Percentiles rank a stretch among this genome's conserved stretches.
Evolutionary conservation across 2,329 filamentous ascomycete species (phyloP).

Genomic region (Aspergillus tanneri): DNA sequence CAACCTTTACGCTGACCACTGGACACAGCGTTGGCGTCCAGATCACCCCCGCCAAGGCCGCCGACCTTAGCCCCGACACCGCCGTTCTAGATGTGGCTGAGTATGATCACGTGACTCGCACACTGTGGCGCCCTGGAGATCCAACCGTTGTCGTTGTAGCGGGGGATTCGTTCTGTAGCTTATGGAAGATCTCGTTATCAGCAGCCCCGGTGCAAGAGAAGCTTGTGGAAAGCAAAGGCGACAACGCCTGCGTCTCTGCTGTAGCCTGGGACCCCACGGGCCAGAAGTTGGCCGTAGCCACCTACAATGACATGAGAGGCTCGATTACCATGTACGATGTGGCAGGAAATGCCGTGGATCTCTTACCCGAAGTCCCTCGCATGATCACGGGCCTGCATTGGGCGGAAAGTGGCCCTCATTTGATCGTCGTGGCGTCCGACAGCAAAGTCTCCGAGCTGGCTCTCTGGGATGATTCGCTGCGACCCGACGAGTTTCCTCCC

Average conservation of each 20-base stretch:
- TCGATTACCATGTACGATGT: slow-evolving; percentile 47
- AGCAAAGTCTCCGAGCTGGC: slow-evolving; percentile 42
- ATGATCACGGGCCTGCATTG: slow-evolving; percentile 47
- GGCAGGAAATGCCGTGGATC: slow-evolving; percentile 44
- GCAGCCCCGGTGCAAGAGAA: slow-evolving; percentile 34
- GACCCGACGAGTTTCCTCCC: slow-evolving; percentile 38
- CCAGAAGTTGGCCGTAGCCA: slow-evolving; percentile 48
- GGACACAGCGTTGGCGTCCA: slow-evolving; percentile 50
- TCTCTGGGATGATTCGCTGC: slow-evolving; percentile 44
- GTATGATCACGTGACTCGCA: slow-evolving; percentile 41
- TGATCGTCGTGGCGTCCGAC: slow-evolving; percentile 46
- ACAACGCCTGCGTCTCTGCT: slow-evolving; percentile 42
- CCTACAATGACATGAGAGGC: slow-evolving; percentile 44
- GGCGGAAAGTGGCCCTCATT: slow-evolving; percentile 39
- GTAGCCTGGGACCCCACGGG: slow-evolving; percentile 49
- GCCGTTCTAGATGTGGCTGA: slow-evolving; percentile 40
- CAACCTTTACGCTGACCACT: slow-evolving; percentile 42
- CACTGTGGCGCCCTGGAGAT: slow-evolving; percentile 48
- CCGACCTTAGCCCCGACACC: slow-evolving; percentile 47
- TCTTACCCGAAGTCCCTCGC: slow-evolving; percentile 46
- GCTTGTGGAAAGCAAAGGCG: slow-evolving; percentile 36
- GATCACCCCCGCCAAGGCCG: slow-evolving; percentile 49
- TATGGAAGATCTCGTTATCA: slow-evolving; percentile 44
- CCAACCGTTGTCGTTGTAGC: slow-evolving; percentile 43
- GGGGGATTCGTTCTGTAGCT: slow-evolving; percentile 46